Evolutionary conservation across 2,329 filamentous ascomycete genomes (phyloP), one percentile per base, ranked within the genome.

Genomic region (Calonectria pteridis): DNA sequence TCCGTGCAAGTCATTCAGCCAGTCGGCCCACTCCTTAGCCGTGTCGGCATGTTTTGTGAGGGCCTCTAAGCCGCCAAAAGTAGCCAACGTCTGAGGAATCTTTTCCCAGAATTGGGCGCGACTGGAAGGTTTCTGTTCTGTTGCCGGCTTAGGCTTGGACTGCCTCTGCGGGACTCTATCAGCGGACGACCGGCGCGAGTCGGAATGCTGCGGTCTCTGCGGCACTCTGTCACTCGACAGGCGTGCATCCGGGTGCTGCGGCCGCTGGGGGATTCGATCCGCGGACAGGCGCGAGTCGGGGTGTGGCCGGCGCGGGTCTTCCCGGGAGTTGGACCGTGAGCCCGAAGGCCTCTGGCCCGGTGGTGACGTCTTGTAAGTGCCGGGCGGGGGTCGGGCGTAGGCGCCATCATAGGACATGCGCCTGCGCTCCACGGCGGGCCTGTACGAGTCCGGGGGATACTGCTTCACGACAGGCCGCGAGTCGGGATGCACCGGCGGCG

Each of bases 11-110:
- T 82, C 77, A 68, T 78, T 81, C 50, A 84, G 74, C 82, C 82
- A 84, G 13, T 82, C 82, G 2, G 79, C 77, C 82, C 82, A 84
- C 35, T 84, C 81, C 70, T 83, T 83, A 28, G 82, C 82, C 4
- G 77, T 81, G 55, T 83, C 81, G 1, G 81, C 82, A 14, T 83
- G 79, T 1, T 81, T 77, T 0, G 77, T 75, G 0, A 83, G 68
- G 0, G 76, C 75, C 6, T 82, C 76, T 13, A 83, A 69, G 3
- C 81, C 78, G 0, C 78, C 77, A 49, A 82, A 82, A 1, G 82
- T 79, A 0, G 76, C 79, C 0, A 84, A 67, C 0, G 79, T 77
- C 23, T 76, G 72, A 0, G 82, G 80, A 26, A 83, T 76, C 2
- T 80, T 75, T 6, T 76, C 71, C 28, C 79, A 66, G 2, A 82